phyloP scores from a whole-genome alignment of 768 basidiomycete genomes.

The Auriscalpium orientale region DNA sequence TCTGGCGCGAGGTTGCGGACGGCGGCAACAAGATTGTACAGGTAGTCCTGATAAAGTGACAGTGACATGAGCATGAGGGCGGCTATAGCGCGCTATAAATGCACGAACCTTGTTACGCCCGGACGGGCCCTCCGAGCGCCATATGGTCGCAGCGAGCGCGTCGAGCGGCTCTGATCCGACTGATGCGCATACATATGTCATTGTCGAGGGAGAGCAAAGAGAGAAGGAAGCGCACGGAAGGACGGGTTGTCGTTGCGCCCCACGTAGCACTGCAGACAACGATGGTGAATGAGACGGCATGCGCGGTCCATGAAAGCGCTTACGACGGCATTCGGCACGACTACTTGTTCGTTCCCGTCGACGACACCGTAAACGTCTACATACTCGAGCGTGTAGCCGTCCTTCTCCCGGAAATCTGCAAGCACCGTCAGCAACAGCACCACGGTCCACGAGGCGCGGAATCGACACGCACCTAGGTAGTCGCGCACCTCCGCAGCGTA shows the following conservation, averaged over 20 bases:
- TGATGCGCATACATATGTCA: constrained; percentile 20
- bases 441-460: not conserved
- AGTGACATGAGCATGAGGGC: not conserved
- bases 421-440: not conserved
- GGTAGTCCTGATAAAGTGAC: constrained; percentile 53
- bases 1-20: constrained; percentile 68
- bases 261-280: constrained; percentile 62
- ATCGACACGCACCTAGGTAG: constrained; percentile 57
- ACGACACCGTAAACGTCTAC: constrained; percentile 64
- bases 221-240: constrained; percentile 49
- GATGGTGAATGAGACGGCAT: not conserved
- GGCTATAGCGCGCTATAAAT: not conserved
- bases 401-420: constrained; percentile 80
- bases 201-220: not conserved
- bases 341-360: constrained; percentile 43
- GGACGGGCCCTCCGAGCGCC: constrained; percentile 74
- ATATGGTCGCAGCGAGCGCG: constrained; percentile 59
- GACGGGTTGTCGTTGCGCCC: constrained; percentile 83
- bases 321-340: constrained; percentile 45
- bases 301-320: constrained; percentile 40
- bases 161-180: constrained; percentile 82
- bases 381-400: constrained; percentile 83
- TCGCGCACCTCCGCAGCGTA: constrained; percentile 71
- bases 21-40: constrained; percentile 68
- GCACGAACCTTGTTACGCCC: constrained; percentile 74